phyloP scores from a whole-genome alignment of 108 stramenopile genomes.

The Thalassiosira profunda region DNA sequence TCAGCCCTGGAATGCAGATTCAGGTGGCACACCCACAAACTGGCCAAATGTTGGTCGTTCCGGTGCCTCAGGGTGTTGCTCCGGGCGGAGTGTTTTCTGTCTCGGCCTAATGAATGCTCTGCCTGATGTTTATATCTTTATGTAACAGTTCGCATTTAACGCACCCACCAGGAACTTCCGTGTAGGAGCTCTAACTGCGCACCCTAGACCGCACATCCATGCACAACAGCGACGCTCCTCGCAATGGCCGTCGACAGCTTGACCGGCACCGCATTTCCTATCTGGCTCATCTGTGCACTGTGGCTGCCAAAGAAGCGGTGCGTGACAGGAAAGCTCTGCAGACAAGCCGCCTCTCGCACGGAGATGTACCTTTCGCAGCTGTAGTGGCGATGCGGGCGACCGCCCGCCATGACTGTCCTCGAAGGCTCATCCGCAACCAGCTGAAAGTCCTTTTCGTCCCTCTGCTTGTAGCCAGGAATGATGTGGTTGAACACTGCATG shows the following conservation, averaged over 20 bases:
- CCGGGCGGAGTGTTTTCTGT: constrained; percentile 62
- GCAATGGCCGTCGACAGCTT: constrained; percentile 52
- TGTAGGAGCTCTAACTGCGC: neutral
- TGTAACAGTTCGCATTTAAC: neutral
- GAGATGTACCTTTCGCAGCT: constrained; percentile 33
- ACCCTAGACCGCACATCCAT: constrained; percentile 17
- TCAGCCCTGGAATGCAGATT: constrained; percentile 64
- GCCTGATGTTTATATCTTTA: too few relatives aligned
- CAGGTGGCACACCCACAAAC: constrained; percentile 67
- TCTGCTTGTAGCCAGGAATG: neutral
- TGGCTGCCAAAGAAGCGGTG: constrained; percentile 52
- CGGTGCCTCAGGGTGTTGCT: constrained; percentile 64
- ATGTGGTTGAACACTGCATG: constrained; percentile 25
- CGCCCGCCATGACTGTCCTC: constrained; percentile 36
- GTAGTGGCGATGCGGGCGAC: constrained; percentile 50
- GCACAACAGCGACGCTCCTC: constrained; percentile 31
- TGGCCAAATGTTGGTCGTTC: constrained; percentile 48
- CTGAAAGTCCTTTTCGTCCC: constrained; percentile 12
- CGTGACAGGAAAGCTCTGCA: constrained; percentile 58
- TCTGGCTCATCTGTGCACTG: constrained; percentile 33
- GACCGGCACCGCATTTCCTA: constrained; percentile 72
- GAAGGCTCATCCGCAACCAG: constrained; percentile 41
- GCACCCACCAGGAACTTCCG: neutral
- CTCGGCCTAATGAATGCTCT: constrained; percentile 34
- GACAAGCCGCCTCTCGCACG: constrained; percentile 29